Percentiles rank a stretch among this genome's conserved stretches.
Conservation (phyloP, 2,329 filamentous ascomycete genomes). For the Herpomyces periplanetae region DNA sequence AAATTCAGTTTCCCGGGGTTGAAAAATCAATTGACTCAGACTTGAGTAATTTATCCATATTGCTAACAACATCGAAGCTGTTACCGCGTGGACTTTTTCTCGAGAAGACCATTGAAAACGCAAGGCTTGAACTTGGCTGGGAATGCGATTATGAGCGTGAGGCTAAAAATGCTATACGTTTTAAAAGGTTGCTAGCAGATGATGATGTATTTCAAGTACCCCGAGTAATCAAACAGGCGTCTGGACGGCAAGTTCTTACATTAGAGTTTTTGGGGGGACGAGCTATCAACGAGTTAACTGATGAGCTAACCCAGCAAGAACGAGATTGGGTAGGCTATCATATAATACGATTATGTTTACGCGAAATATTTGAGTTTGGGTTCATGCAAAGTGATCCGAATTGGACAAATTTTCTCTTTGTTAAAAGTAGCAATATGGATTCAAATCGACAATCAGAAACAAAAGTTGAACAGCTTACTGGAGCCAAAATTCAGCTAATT, state of each 20-base stretch:
- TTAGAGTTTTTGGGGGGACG: constrained; percentile 66
- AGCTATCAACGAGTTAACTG: constrained; percentile 34
- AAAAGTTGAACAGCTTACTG: background rate
- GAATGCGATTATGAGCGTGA: constrained; percentile 85
- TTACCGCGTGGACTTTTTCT: constrained; percentile 71
- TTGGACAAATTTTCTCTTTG: constrained; percentile 97
- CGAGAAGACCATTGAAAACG: constrained; percentile 88
- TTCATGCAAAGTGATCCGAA: constrained; percentile 99
- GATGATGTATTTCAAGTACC: constrained; percentile 49
- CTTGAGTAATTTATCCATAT: constrained; percentile 57
- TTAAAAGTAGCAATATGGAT: too few relatives aligned
- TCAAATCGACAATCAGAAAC: too few relatives aligned
- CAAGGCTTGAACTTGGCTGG: constrained; percentile 63
- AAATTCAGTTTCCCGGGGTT: constrained; percentile 87
- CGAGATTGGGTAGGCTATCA: constrained; percentile 87
- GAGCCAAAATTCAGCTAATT: constrained; percentile 27
- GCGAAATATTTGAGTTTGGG: constrained; percentile 67
- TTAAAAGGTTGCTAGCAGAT: constrained; percentile 31
- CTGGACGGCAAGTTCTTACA: constrained; percentile 49
- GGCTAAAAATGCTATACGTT: constrained; percentile 36
- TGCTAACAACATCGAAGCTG: constrained; percentile 58
- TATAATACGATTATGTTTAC: constrained; percentile 55
- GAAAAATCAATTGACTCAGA: constrained; percentile 87
- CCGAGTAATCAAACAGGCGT: constrained; percentile 32
- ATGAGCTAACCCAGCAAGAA: constrained; percentile 35